Evolutionary conservation across 768 basidiomycete genomes (phyloP).

Genomic region (Hygrophorus pudorinus): DNA sequence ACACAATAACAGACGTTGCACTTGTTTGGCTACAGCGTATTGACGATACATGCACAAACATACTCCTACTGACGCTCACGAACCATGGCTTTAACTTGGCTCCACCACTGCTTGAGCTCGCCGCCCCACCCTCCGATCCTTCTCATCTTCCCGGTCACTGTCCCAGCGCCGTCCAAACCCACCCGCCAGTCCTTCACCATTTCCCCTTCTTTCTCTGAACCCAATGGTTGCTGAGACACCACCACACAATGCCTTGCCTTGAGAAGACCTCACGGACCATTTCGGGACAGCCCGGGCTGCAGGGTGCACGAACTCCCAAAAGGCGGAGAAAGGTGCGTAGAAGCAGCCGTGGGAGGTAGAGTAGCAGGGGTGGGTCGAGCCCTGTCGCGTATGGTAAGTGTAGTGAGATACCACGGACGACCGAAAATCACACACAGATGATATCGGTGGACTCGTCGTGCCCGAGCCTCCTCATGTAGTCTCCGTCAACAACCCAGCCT

Average conservation of each 20-base stretch:
- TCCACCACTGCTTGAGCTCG: conserved; percentile 32
- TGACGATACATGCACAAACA: no score
- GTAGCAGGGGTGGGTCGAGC: conserved; percentile 54
- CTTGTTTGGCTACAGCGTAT: no score
- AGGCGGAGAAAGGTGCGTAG: conserved; percentile 43
- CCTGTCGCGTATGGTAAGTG: conserved; percentile 27
- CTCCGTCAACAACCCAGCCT: conserved; percentile 50
- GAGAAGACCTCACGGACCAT: conserved; percentile 32
- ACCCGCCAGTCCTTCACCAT: conserved; percentile 24
- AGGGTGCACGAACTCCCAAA: conserved; percentile 22
- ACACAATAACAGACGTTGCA: not conserved
- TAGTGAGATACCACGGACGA: not conserved
- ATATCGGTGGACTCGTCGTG: conserved; percentile 34
- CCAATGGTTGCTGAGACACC: conserved; percentile 36
- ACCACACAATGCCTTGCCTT: conserved; percentile 40
- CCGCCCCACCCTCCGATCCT: conserved; percentile 42
- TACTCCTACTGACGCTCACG: not conserved
- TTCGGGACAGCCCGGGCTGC: conserved; percentile 43
- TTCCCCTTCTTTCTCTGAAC: conserved; percentile 16
- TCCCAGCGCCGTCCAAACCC: conserved; percentile 18
- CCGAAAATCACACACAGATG: conserved; percentile 32
- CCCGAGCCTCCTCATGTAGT: conserved; percentile 23
- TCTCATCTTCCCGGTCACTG: conserved; percentile 27
- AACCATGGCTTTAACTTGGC: conserved; percentile 23
- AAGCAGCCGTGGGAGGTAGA: conserved; percentile 53